Percentiles rank a stretch among this genome's conserved stretches.
Conservation (phyloP, 2,329 filamentous ascomycete genomes). For the Pseudogymnoascus sp. region DNA sequence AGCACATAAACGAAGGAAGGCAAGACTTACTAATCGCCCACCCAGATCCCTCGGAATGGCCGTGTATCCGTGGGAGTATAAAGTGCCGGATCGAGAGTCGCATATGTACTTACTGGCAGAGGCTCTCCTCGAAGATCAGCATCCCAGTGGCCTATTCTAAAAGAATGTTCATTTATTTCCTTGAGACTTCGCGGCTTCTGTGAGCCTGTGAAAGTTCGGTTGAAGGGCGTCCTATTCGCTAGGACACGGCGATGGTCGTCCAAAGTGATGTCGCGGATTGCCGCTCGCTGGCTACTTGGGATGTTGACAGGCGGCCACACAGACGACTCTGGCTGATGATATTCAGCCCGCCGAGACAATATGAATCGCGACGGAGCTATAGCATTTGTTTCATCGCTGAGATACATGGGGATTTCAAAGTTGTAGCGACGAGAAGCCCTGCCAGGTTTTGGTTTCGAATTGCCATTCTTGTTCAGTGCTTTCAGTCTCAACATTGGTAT, state of each 20-base stretch:
- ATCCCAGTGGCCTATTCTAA: constrained; percentile 65
- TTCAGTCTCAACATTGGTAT: constrained; percentile 58
- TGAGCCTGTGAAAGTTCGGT: neutral
- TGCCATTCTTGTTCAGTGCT: constrained; percentile 15
- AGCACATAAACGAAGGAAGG: neutral
- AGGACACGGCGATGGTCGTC: constrained; percentile 27
- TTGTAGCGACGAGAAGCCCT: constrained; percentile 33
- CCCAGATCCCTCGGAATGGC: constrained; percentile 85
- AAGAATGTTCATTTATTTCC: constrained; percentile 60
- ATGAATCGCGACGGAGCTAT: constrained; percentile 58
- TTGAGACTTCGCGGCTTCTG: constrained; percentile 41
- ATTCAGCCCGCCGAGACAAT: constrained; percentile 46
- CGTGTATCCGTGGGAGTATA: constrained; percentile 75
- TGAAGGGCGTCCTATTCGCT: neutral
- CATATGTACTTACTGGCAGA: constrained; percentile 53
- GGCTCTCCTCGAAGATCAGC: constrained; percentile 33
- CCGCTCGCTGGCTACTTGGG: constrained; percentile 44
- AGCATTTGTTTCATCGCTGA: constrained; percentile 36
- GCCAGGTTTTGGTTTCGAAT: constrained; percentile 18
- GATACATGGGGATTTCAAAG: constrained; percentile 43
- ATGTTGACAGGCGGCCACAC: constrained; percentile 71
- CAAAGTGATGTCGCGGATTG: constrained; percentile 39
- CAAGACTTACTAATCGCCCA: constrained; percentile 35
- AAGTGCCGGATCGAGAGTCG: constrained; percentile 61
- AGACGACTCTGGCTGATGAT: constrained; percentile 33